A percentile compares a stretch with the other conserved stretches of the same genome.
Evolutionary conservation across 768 basidiomycete species (phyloP).

Genomic region (Lentinula edodes): DNA sequence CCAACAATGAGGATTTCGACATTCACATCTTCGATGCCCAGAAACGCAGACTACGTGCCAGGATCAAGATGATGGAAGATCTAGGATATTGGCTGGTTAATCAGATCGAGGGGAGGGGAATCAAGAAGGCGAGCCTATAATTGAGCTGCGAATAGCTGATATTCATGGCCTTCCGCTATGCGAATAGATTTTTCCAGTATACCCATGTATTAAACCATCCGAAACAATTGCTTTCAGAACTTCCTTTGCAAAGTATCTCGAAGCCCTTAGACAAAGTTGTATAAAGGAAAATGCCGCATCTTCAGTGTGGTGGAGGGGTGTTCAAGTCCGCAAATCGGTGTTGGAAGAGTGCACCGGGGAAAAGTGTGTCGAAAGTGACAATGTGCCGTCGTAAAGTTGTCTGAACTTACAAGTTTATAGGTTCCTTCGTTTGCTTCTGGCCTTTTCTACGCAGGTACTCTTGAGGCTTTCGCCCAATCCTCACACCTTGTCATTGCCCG

Average conservation of each 20-base stretch:
- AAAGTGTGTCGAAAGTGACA: conserved; percentile 22
- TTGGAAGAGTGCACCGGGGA: conserved; percentile 51
- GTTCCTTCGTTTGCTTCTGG: conserved; percentile 45
- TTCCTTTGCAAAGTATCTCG: conserved; percentile 45
- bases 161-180: neutral
- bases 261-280: conserved; percentile 35
- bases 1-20: conserved; percentile 44
- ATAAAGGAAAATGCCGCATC: conserved; percentile 18
- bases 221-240: conserved; percentile 47
- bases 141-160: neutral
- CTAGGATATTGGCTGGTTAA: conserved; percentile 43
- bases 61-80: conserved; percentile 48
- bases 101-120: conserved; percentile 26
- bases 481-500: neutral
- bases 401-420: conserved; percentile 39
- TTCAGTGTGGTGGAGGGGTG: conserved; percentile 49
- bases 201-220: conserved; percentile 49
- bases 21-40: conserved; percentile 40
- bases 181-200: conserved; percentile 38
- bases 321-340: conserved; percentile 49
- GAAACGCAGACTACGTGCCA: conserved; percentile 42
- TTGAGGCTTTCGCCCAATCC: neutral
- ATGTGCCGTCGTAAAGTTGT: neutral
- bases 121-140: conserved; percentile 19
- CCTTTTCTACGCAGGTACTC: conserved; percentile 11